A percentile compares a stretch with the other conserved stretches of the same genome.
Conservation (phyloP, 345 rosid genomes). For the Geranium rotundifolium region DNA sequence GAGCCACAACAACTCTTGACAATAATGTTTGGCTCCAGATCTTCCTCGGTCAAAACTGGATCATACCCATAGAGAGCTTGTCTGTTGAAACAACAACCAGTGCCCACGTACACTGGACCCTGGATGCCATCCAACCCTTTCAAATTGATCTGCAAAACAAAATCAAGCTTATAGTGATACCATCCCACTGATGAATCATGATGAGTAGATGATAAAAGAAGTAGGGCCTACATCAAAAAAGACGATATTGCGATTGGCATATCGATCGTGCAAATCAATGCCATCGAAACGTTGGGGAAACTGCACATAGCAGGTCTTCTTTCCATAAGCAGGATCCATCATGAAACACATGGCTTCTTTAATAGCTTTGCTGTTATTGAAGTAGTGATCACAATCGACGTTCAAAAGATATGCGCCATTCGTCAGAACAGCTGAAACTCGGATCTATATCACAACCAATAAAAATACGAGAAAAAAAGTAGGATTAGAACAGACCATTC, state of each 20-base stretch:
- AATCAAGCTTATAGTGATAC: neutral
- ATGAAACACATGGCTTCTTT: conserved; percentile 21
- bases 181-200: neutral
- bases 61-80: conserved; percentile 95
- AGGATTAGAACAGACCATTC: too few species aligned
- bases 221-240: conserved; percentile 71
- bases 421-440: conserved; percentile 42
- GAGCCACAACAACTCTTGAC: conserved; percentile 92
- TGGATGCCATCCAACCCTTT: conserved; percentile 93
- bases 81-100: conserved; percentile 96
- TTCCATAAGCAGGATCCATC: conserved; percentile 16
- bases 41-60: conserved; percentile 87
- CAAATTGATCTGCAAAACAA: conserved; percentile 60
- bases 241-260: conserved; percentile 93
- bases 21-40: conserved; percentile 79
- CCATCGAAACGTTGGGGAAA: conserved; percentile 19
- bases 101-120: conserved; percentile 97
- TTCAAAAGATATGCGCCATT: conserved; percentile 17
- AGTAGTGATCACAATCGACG: conserved; percentile 22
- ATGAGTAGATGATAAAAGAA: neutral
- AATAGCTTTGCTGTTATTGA: conserved; percentile 21
- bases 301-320: conserved; percentile 18
- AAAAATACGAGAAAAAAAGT: too few species aligned
- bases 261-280: conserved; percentile 84
- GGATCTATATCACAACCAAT: conserved; percentile 41